Evolutionary conservation across 140 eudicot genomes (phyloP), one percentile per base, ranked within the genome.

Genomic region (Oenanthe javanica): DNA sequence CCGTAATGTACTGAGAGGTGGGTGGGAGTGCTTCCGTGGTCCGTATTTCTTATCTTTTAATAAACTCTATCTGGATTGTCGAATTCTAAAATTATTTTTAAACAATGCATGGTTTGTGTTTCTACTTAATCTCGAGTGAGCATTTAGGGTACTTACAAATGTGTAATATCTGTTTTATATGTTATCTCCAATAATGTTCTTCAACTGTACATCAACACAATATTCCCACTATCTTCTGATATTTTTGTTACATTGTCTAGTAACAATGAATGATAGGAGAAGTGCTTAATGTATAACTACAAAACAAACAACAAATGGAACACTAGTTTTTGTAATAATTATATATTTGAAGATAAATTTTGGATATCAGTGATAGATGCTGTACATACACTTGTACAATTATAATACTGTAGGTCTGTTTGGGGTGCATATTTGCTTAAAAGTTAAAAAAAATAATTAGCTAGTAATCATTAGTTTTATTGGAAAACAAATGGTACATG

Each of bases 401-500:
- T 50, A 76, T 23, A 48, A 74, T 42, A 2, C 19, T 21, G 80
- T 81, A 5, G 27, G 84, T 81, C 73, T 31, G 81, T 50, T 50
- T 50, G n/a, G n/a, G 54, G 55, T 72, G 54, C 36, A 81, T 75
- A 19, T 6, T 73, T 72, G 78, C 74, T 16, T 18, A 61, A 51
- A 79, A 81, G 82, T 27, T 81, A 85, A 49, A 81, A n/a, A n/a
- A n/a, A n/a, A n/a, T n/a, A 78, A 77, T 77, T 61, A 19, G 21
- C 1, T 5, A 50, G 2, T 50, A 50, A 50, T 50, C 54, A 50
- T 19, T 5, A n/a, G 77, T 59, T 52, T 40, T 61, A 61, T 2
- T 1, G 51, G 51, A 50, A 50, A 66, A 61, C 40, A 77, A 73
- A 78, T 82, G 79, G 2, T 74, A 51, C 72, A 66, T 78, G 85